Base-by-base conservation (phyloP, 2,329 filamentous ascomycete species). In the Penicillium sp. region DNA sequence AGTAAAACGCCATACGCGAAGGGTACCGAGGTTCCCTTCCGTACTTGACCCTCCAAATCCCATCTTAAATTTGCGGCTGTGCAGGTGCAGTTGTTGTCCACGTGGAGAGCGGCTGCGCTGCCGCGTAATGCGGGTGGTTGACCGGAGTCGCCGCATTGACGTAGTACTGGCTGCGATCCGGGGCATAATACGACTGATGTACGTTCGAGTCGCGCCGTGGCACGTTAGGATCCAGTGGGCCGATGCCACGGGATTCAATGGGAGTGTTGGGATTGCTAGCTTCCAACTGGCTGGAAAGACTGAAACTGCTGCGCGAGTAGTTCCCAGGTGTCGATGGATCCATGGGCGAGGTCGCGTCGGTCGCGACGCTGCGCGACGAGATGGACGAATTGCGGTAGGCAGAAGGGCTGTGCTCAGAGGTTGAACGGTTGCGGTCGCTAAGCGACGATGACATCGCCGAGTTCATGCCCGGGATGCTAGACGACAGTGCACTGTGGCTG, bases 311-410 rank as follows among this genome's bases (percentile, higher is more conserved):
- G 47, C 75, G 71, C 5, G 75, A 75, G 64, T 74, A 78, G 10
- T 73, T 73, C 20, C 63, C 70, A 0, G 75, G 71, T 0, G 75
- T 75, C 6, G 75, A 64, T 4, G 75, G 70, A 54, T 78, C 76
- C 55, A 78, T 73, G 1, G 74, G 72, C 2, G 75, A 76, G 12
- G 76, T 73, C 1, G 71, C 71, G 48, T 78, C 76, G 12, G 76
- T 72, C 7, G 73, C 68, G 39, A 76, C 69, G 54, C 69, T 76
- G 43, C 76, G 73, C 22, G 73, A 75, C 12, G 76, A 75, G 25
- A 78, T 71, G 8, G 76, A 76, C 3, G 75, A 73, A 42, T 76
- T 78, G 50, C 76, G 73, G 57, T 79, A 78, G 11, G 74, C 70
- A 2, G 72, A 69, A 1, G 71, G 69, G 55, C 72, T 75, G 60